Base-by-base conservation (phyloP, 805 yeast species). In the Torulaspora quercuum region DNA sequence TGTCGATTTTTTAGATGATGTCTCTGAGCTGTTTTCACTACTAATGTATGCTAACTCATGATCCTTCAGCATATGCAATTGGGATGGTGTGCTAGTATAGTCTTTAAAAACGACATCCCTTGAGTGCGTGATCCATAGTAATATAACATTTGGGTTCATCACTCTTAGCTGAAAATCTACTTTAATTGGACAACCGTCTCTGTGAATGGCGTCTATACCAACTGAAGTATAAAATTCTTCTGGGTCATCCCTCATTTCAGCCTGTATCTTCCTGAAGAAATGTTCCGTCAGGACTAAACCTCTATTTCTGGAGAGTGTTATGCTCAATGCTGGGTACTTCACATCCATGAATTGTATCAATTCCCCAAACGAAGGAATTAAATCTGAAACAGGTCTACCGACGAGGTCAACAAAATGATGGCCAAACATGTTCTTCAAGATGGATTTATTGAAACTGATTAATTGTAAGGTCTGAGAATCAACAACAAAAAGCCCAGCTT, bases 241-340 rank as follows among this genome's bases (percentile, higher is more conserved):
- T 31, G 68, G 73, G 19, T 56, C 48, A n/a, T 57, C 63, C 29
- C 55, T 59, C 48, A 53, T 54, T 36, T 71, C 66, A 0, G 82
- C 79, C 39, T 70, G 68, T 35, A 77, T 69, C 46, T 80, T 78
- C 44, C 97, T 72, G 64, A 90, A 88, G 55, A 83, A 82, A 61
- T 88, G 96, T 59, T 89, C 97, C 0, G 97, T 95, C 8, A 89
- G 64, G 0, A 89, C 95, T 33, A 85, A 62, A 1, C 96, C 96
- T 41, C 44, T 57, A 35, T 57, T 60, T 22, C 44, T 46, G 0
- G 82, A 75, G 20, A 62, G 44, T 10, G 51, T 47, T 3, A 69
- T 53, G 39, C 56, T 61, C 43, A 74, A 42, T 12, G 62, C 52
- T 17, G 71, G 67, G 45, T 67, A 65, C 20, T 70, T 64, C 5